Evolutionary conservation across 805 yeast genomes (phyloP).

Genomic region (Danielia oregonensis): DNA sequence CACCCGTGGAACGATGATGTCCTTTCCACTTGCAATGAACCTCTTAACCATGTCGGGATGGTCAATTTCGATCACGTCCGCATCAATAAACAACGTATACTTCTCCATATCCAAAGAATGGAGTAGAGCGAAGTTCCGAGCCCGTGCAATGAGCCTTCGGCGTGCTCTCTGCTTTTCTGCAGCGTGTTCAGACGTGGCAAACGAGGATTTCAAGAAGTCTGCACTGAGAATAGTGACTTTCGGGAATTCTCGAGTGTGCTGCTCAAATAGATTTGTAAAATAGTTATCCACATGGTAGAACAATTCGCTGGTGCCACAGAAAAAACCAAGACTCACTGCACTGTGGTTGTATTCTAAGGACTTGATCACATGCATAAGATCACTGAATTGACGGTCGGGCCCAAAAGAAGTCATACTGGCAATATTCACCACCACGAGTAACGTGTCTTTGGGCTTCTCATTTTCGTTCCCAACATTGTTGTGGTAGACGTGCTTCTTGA

Average conservation of each 20-base stretch:
- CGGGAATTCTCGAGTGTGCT: slow-evolving; percentile 5
- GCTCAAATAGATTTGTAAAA: slow-evolving; percentile 12
- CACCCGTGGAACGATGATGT: slow-evolving; percentile 37
- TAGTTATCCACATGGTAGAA: slow-evolving; percentile 16
- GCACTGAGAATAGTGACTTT: slow-evolving; percentile 13
- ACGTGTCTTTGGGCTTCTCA: too few species aligned
- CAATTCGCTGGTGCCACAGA: slow-evolving; percentile 27
- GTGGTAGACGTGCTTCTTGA: too few species aligned
- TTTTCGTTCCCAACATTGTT: too few species aligned
- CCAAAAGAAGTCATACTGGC: slow-evolving; percentile 36
- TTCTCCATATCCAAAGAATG: slow-evolving; percentile 27
- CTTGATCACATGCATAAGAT: slow-evolving; percentile 28
- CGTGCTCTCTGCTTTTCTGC: slow-evolving; percentile 28
- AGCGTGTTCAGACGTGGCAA: slow-evolving; percentile 9
- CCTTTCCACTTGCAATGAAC: slow-evolving; percentile 27
- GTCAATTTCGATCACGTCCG: slow-evolving; percentile 28
- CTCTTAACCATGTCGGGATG: slow-evolving; percentile 20
- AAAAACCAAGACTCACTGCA: slow-evolving; percentile 24
- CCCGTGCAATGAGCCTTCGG: slow-evolving; percentile 33
- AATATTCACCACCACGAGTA: slow-evolving; percentile 21
- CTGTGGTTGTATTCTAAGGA: slow-evolving; percentile 21
- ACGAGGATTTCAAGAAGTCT: slow-evolving; percentile 9
- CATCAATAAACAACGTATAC: slow-evolving; percentile 34
- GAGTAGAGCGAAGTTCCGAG: slow-evolving; percentile 32
- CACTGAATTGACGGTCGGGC: slow-evolving; percentile 23